Conservation (phyloP, 805 yeast species). For the Candida ficus region DNA sequence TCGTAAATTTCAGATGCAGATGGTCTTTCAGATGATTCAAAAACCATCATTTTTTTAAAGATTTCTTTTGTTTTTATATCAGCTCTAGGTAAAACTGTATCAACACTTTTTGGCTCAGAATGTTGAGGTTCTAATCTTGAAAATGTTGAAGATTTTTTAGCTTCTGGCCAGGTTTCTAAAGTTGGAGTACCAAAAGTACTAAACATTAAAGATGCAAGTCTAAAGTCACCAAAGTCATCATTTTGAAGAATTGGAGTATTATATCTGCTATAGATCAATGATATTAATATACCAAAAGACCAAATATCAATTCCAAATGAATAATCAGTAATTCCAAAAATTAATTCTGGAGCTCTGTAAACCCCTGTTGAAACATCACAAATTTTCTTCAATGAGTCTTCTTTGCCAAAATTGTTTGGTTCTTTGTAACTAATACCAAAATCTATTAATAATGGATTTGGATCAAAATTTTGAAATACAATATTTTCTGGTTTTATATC, state of each 20-base stretch:
- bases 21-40: conserved; percentile 30
- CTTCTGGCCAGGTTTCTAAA: conserved; percentile 37
- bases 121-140: conserved; percentile 26
- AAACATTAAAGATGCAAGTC: conserved; percentile 50
- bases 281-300: conserved; percentile 61
- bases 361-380: conserved; percentile 60
- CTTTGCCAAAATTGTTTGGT: conserved; percentile 59
- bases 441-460: conserved; percentile 34
- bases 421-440: conserved; percentile 34
- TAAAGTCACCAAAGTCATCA: conserved; percentile 48
- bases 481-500: conserved; percentile 87
- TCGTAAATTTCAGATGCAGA: conserved; percentile 2
- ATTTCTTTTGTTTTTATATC: conserved; percentile 20
- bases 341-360: conserved; percentile 71
- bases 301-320: conserved; percentile 59
- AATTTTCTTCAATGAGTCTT: conserved; percentile 35
- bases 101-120: conserved; percentile 19
- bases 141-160: conserved; percentile 33
- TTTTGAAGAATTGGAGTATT: conserved; percentile 34
- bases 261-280: conserved; percentile 41
- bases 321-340: conserved; percentile 56
- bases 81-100: conserved; percentile 33
- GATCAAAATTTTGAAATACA: conserved; percentile 37
- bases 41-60: conserved; percentile 40
- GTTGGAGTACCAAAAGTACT: conserved; percentile 60